Evolutionary conservation across 2,329 filamentous ascomycete genomes (phyloP).

Genomic region (Ceratocystis huliohia): DNA sequence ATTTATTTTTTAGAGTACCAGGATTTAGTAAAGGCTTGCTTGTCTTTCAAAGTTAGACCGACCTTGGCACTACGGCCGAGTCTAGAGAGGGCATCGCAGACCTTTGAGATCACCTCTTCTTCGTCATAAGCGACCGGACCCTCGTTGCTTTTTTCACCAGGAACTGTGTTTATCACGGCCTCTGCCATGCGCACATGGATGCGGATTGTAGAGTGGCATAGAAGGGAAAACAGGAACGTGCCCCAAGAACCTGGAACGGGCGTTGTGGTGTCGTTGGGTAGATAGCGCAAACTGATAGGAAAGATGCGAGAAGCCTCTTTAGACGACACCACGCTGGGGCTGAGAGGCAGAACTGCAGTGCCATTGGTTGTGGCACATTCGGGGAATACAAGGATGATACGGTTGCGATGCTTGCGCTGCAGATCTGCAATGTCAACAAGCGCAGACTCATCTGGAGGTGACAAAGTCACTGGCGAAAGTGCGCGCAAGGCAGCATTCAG

Average conservation of each 20-base stretch:
- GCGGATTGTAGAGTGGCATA: constrained; percentile 73
- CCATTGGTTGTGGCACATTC: constrained; percentile 94
- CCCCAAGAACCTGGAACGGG: constrained; percentile 64
- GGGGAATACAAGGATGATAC: constrained; percentile 76
- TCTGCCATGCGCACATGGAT: constrained; percentile 86
- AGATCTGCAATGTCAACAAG: constrained; percentile 53
- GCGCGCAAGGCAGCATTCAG: constrained; percentile 62
- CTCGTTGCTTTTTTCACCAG: constrained; percentile 27
- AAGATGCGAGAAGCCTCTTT: constrained; percentile 64
- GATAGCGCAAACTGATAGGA: constrained; percentile 80
- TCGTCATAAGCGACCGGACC: constrained; percentile 41
- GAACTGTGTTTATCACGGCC: constrained; percentile 44
- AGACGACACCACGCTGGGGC: constrained; percentile 59
- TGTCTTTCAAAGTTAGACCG: constrained; percentile 69
- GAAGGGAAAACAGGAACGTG: constrained; percentile 71
- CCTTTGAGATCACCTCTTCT: constrained; percentile 57
- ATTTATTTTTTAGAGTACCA: constrained; percentile 36
- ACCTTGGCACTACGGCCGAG: constrained; percentile 81
- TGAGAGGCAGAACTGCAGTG: constrained; percentile 73
- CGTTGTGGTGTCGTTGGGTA: constrained; percentile 78
- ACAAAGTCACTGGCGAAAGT: constrained; percentile 45
- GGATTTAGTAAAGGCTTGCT: constrained; percentile 64
- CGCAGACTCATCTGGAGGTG: constrained; percentile 34
- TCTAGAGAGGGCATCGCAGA: constrained; percentile 77
- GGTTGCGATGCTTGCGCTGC: constrained; percentile 53